A percentile compares a stretch with the other conserved stretches of the same genome.
Evolutionary conservation across 108 stramenopile species (phyloP).

Genomic region (Stephanodiscus minutulus): DNA sequence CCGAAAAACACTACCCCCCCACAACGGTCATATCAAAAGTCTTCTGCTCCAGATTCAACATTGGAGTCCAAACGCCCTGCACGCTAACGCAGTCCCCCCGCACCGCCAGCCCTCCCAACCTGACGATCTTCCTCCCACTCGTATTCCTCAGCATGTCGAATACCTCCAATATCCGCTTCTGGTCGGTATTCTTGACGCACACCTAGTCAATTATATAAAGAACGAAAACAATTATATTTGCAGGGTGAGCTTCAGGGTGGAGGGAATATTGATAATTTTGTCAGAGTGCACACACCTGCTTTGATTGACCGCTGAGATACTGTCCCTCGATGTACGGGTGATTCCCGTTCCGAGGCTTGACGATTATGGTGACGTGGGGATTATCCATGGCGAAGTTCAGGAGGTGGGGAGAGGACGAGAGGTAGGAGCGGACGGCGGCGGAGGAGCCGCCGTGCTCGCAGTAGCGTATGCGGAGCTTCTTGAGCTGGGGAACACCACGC

Average conservation of each 20-base stretch:
- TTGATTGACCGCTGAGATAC: slow-evolving; percentile 59
- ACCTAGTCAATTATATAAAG: no score
- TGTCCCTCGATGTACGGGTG: slow-evolving; percentile 79
- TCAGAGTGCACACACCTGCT: no score
- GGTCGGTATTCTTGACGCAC: slow-evolving; percentile 65
- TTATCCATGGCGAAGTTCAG: slow-evolving; percentile 64
- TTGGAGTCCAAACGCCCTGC: slow-evolving; percentile 89
- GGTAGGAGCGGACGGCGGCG: slow-evolving; percentile 63
- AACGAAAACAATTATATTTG: no score
- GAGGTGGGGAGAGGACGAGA: slow-evolving; percentile 56
- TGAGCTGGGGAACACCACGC: slow-evolving; percentile 76
- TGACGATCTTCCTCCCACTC: slow-evolving; percentile 82
- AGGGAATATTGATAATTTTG: no score
- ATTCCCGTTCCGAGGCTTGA: slow-evolving; percentile 70
- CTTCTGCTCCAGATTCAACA: slow-evolving; percentile 51
- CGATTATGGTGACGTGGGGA: slow-evolving; percentile 59
- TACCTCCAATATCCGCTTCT: slow-evolving; percentile 55
- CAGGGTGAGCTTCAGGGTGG: no score
- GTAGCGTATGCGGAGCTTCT: slow-evolving; percentile 72
- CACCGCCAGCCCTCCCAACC: slow-evolving; percentile 69
- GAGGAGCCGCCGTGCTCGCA: slow-evolving; percentile 87
- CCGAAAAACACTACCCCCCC: neutral
- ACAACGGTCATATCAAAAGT: neutral
- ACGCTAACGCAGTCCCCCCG: slow-evolving; percentile 72
- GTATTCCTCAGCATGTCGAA: slow-evolving; percentile 70